Percentiles rank a stretch among this genome's conserved stretches.
phyloP scores from a whole-genome alignment of 345 rosid species.

The Camelina hispida region DNA sequence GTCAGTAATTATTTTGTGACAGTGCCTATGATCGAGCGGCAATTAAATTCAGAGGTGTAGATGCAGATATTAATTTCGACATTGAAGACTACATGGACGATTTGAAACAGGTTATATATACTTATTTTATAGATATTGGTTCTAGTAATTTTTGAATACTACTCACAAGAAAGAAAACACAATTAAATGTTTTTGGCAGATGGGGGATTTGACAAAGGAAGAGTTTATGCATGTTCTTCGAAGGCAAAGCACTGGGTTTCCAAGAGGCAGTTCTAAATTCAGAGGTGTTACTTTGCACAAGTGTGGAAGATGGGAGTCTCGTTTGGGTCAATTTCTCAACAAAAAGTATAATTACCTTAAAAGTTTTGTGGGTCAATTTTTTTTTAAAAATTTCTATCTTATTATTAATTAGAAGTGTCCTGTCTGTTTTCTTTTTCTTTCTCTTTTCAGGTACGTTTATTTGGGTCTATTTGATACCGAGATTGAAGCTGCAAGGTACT shows the following conservation, averaged over 20 bases:
- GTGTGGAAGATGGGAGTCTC: conserved; percentile 98
- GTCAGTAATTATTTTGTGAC: conserved; percentile 27
- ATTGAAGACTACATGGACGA: conserved; percentile 86
- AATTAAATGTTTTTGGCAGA: conserved; percentile 47
- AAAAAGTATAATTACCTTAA: conserved; percentile 60
- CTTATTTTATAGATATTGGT: not conserved
- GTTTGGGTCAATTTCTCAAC: conserved; percentile 94
- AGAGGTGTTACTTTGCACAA: conserved; percentile 98
- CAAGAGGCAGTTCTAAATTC: conserved; percentile 94
- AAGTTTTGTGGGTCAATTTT: not conserved
- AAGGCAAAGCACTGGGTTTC: conserved; percentile 96
- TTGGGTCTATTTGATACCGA: conserved; percentile 94
- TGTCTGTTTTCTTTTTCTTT: not conserved
- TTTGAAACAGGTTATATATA: conserved; percentile 73
- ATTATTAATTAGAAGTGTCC: not conserved
- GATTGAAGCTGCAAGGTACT: conserved; percentile 89
- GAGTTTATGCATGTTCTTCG: conserved; percentile 95
- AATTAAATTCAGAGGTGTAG: conserved; percentile 89
- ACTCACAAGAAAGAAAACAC: not conserved
- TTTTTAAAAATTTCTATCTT: not conserved
- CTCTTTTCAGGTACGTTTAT: conserved; percentile 71
- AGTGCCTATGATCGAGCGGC: conserved; percentile 99
- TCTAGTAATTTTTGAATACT: not conserved
- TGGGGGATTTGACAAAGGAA: conserved; percentile 84
- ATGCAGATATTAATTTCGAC: conserved; percentile 91